Evolutionary conservation across 2,329 filamentous ascomycete species (phyloP).

Genomic region (Colletotrichum spinosum): DNA sequence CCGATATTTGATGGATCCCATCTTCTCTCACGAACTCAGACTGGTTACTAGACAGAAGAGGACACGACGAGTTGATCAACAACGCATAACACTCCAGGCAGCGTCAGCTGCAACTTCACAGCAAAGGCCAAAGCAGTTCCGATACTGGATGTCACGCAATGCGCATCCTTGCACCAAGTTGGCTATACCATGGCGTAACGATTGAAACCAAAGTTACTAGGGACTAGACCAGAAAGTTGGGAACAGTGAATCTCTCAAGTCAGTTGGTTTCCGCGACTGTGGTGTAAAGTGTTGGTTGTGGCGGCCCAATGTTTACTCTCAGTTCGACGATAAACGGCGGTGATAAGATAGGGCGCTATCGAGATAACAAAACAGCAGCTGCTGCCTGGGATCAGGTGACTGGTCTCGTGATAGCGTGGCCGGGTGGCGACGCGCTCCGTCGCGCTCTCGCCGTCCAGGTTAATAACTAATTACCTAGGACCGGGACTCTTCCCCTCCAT

Average conservation of each 20-base stretch:
- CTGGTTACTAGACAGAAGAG: not conserved
- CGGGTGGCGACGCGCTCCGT: constrained; percentile 37
- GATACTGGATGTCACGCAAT: constrained; percentile 30
- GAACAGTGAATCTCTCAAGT: too few relatives aligned
- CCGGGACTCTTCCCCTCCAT: constrained; percentile 19
- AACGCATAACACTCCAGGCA: constrained; percentile 15
- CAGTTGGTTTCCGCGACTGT: too few relatives aligned
- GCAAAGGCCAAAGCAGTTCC: constrained; percentile 9
- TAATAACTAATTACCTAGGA: constrained; percentile 12
- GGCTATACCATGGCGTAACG: too few relatives aligned
- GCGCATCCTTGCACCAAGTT: not conserved
- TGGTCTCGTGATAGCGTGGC: constrained; percentile 28
- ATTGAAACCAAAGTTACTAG: too few relatives aligned
- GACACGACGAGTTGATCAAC: constrained; percentile 7
- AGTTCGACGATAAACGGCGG: not conserved
- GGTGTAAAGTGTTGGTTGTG: too few relatives aligned
- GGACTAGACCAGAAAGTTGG: too few relatives aligned
- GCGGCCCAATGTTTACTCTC: too few relatives aligned
- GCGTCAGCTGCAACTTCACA: constrained; percentile 26
- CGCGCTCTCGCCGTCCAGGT: constrained; percentile 29
- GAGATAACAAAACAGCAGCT: not conserved
- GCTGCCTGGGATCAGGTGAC: constrained; percentile 13
- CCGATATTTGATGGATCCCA: not conserved
- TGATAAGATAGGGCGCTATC: not conserved
- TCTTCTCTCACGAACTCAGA: too few relatives aligned